Conservation (phyloP, 1,284 basidiomycete species). For the Malassezia slooffiae region DNA sequence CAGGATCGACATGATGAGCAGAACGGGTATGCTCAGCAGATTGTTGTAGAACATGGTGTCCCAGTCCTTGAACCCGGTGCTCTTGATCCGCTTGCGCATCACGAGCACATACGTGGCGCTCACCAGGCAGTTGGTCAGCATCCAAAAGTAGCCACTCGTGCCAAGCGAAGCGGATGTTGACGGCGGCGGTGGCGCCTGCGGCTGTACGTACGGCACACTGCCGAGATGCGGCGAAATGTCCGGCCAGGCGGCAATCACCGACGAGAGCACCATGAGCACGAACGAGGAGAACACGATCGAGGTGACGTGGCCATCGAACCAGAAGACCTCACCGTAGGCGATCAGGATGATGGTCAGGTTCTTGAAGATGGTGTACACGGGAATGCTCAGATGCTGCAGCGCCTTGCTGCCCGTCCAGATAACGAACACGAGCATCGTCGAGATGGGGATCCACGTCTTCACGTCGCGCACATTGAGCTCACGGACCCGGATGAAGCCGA, state of each 20-base stretch:
- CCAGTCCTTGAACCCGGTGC: conserved; percentile 97
- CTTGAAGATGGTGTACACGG: conserved; percentile 76
- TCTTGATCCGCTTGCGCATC: conserved; percentile 95
- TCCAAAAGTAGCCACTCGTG: conserved; percentile 76
- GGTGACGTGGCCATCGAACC: conserved; percentile 86
- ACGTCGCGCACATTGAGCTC: conserved; percentile 74
- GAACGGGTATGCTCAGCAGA: conserved; percentile 80
- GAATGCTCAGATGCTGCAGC: conserved; percentile 51
- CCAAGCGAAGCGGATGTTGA: too few relatives aligned
- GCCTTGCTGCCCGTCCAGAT: conserved; percentile 98
- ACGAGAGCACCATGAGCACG: conserved; percentile 89
- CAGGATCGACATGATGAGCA: conserved; percentile 69
- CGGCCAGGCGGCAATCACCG: conserved; percentile 86
- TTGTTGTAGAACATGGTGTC: conserved; percentile 99
- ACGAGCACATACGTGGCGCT: conserved; percentile 86
- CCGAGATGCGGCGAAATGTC: conserved; percentile 56
- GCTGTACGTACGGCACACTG: not conserved
- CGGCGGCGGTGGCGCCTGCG: not conserved
- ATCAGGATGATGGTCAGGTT: conserved; percentile 98
- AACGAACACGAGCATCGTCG: conserved; percentile 77
- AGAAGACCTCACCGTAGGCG: conserved; percentile 92
- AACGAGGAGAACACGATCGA: conserved; percentile 79
- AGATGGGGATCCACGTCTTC: conserved; percentile 88
- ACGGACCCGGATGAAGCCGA: conserved; percentile 78
- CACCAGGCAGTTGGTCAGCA: conserved; percentile 79